Evolutionary conservation across 805 yeast genomes (phyloP), one percentile per base, ranked within the genome.

Genomic region (Candida endomychidarum): DNA sequence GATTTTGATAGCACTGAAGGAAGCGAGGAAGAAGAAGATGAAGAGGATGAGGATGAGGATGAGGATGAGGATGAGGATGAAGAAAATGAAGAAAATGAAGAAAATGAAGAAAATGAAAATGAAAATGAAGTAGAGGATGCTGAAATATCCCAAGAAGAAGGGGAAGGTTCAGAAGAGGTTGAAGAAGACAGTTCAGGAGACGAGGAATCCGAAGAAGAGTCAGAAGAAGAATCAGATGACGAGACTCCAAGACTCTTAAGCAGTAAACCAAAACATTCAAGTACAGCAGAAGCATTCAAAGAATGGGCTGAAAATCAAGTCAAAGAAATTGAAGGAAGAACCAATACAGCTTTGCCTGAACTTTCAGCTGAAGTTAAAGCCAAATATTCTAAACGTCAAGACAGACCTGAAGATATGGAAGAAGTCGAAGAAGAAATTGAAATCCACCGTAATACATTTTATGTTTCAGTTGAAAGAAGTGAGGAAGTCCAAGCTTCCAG

Each of bases 301-400:
- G 76, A 77, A 14, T 93, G 99, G 98, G 96, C 96, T 0, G 86
- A 82, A 49, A 63, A 73, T 24, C 86, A 85, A 53, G 77, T 81
- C 3, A 78, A 83, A 42, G 70, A 75, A 45, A 63, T 80, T 27
- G 86, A 80, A 49, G 88, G 86, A 1, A 70, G 81, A 18, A 72
- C 75, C 5, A 78, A 60, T 33, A 54, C 59, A 43, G 61, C 63
- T 1, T 67, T 74, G 34, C 68, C 80, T 3, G 76, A 70, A 2
- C 68, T 76, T 2, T 71, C 75, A 17, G 57, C 71, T 11, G 70
- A 69, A 15, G 65, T 76, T 12, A 80, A 80, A 38, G 46, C 56
- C 10, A 42, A 62, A 38, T 65, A 63, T 39, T 58, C 69, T 43
- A 70, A 74, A 42, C 81, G 78, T 5, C 63, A 79, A 3, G 70